These are phyloP conservation scores for Adansonia madagascariensis DNA, from an alignment of 441 rosid genomes.

Conservation along the genomic window DNA sequence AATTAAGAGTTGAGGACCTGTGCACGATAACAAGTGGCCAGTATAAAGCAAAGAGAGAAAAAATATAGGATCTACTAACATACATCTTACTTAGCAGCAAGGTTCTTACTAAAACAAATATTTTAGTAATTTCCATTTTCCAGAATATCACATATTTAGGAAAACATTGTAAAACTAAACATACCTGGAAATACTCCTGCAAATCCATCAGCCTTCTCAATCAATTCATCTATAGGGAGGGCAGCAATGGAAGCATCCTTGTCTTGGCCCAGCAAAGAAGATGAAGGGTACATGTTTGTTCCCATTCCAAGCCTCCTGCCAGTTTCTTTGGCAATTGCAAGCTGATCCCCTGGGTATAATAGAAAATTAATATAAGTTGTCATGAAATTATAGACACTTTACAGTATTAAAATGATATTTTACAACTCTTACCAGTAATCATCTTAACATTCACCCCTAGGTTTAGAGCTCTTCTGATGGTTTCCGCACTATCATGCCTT, in stretches of 20 bases:
- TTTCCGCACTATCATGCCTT: constrained; percentile 91
- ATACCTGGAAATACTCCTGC: constrained; percentile 90
- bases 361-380: constrained; percentile 13
- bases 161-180: not conserved
- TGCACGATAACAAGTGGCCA: not conserved
- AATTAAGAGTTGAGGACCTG: not conserved
- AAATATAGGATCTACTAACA: not conserved
- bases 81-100: not conserved
- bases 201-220: constrained; percentile 91
- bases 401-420: not conserved
- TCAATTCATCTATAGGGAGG: constrained; percentile 80
- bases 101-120: not conserved
- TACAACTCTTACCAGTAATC: constrained; percentile 66
- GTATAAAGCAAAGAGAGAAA: not conserved
- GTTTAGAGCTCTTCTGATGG: constrained; percentile 81
- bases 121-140: constrained; percentile 5
- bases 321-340: constrained; percentile 88
- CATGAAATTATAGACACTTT: constrained; percentile 6
- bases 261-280: constrained; percentile 76
- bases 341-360: constrained; percentile 71
- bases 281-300: constrained; percentile 88
- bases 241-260: constrained; percentile 73
- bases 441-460: constrained; percentile 90
- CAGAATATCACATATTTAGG: constrained; percentile 15
- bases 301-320: constrained; percentile 95